Base-by-base conservation (phyloP, 148 eudicot genomes). In the Nepenthes gracilis region DNA sequence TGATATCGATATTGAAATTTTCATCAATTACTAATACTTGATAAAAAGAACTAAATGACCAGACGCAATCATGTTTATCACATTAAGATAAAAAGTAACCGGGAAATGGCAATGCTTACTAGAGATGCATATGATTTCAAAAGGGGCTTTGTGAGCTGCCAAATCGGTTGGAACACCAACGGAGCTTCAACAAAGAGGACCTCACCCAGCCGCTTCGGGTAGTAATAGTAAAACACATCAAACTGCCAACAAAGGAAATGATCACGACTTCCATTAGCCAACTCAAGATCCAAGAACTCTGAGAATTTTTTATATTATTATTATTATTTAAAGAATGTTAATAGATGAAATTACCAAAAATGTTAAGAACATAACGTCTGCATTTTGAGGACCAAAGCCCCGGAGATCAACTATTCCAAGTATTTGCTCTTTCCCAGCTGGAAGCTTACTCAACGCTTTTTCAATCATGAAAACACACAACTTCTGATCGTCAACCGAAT, bases 181-280 rank as follows among this genome's bases (percentile, higher is more conserved):
- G 98, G 98, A 56, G 98, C 95, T 15, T 88, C 95, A 23, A 93
- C 96, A 74, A 93, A 83, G 11, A 93, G 81, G 54, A 93, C 85
- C 70, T 86, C 75, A 40, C 85, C 85, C 79, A 93, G 62, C 59
- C 96, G 75, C 75, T 65, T 80, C 15, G 98, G 98, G 69, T 92
- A 92, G 82, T 92, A 92, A 62, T 66, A 60, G 80, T 88, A 88
- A 64, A 85, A 85, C n/a, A 86, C 83, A 62, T 92, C 96, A 74
- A 92, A 86, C 98, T 92, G 96, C 78, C 65, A 67, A 72, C 35
- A 69, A 69, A 40, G 13, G 47, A 33, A 57, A 12, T 23, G 23
- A 23, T 23, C 23, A 23, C 23, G 23, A 23, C 23, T 23, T 23
- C 23, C 23, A 0, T 23, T 23, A 23, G 23, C 23, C 23, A 23